Percentiles rank a stretch among this genome's conserved stretches.
Conservation (phyloP, 768 basidiomycete species). For the Boletus sensibilis region DNA sequence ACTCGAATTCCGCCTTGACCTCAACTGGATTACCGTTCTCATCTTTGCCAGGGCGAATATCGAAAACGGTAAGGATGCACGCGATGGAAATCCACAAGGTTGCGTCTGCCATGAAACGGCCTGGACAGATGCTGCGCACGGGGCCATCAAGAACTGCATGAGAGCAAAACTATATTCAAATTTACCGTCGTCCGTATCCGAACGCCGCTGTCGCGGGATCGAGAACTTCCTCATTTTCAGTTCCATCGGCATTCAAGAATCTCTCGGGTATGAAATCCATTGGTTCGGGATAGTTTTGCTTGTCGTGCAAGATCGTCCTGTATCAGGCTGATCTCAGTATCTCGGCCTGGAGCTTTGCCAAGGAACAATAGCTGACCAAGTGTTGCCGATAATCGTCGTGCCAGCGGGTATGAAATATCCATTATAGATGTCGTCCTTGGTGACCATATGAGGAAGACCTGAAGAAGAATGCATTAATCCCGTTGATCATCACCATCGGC, state of each 20-base stretch:
- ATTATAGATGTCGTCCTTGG: slow-evolving; percentile 31
- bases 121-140: slow-evolving; percentile 39
- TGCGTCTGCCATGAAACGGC: slow-evolving; percentile 43
- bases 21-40: slow-evolving; percentile 15
- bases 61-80: slow-evolving; percentile 30
- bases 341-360: not conserved
- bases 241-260: slow-evolving; percentile 39
- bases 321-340: slow-evolving; percentile 5
- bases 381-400: slow-evolving; percentile 57
- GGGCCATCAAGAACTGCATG: not conserved
- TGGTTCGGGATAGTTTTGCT: slow-evolving; percentile 34
- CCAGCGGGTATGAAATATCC: slow-evolving; percentile 36
- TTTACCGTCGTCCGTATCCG: slow-evolving; percentile 37
- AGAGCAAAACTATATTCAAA: not conserved
- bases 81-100: slow-evolving; percentile 37
- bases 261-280: slow-evolving; percentile 39
- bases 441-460: slow-evolving; percentile 36
- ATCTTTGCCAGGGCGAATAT: slow-evolving; percentile 25
- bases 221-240: slow-evolving; percentile 30
- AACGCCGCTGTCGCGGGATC: slow-evolving; percentile 34
- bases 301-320: slow-evolving; percentile 42
- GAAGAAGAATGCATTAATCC: slow-evolving; percentile 7
- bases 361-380: slow-evolving; percentile 41
- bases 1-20: slow-evolving; percentile 26
- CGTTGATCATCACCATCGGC: slow-evolving; percentile 9